Percentiles rank a stretch among this genome's conserved stretches.
Evolutionary conservation across 2,329 filamentous ascomycete species (phyloP).

Genomic region (Monosporascus sp.): DNA sequence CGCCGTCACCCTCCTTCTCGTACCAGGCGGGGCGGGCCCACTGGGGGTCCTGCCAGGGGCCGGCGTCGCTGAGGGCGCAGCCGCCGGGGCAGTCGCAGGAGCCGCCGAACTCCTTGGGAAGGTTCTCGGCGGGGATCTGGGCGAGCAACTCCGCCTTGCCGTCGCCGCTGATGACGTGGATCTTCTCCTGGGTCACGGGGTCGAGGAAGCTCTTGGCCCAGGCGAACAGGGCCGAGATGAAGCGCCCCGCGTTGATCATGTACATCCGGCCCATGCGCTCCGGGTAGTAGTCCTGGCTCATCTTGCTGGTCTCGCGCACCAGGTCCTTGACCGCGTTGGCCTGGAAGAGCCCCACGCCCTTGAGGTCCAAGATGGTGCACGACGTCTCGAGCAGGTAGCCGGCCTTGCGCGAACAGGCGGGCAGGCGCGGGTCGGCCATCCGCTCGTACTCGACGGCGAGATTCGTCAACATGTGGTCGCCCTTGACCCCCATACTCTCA

Average conservation of each 20-base stretch:
- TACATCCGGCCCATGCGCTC: slow-evolving; percentile 95
- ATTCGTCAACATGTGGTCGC: slow-evolving; percentile 93
- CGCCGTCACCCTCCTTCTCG: slow-evolving; percentile 42
- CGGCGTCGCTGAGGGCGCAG: slow-evolving; percentile 81
- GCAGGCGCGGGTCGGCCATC: slow-evolving; percentile 84
- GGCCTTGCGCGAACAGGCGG: slow-evolving; percentile 89
- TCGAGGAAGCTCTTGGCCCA: slow-evolving; percentile 93
- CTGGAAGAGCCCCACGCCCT: slow-evolving; percentile 82
- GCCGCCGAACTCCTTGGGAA: slow-evolving; percentile 83
- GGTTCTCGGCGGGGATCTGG: slow-evolving; percentile 85
- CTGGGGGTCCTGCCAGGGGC: slow-evolving; percentile 77
- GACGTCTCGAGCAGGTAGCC: slow-evolving; percentile 91
- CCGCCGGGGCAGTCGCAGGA: slow-evolving; percentile 76
- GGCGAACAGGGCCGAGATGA: slow-evolving; percentile 80
- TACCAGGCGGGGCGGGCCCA: slow-evolving; percentile 64
- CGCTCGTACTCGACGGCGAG: slow-evolving; percentile 98
- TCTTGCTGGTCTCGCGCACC: slow-evolving; percentile 75
- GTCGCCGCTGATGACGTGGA: slow-evolving; percentile 75
- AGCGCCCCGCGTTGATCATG: slow-evolving; percentile 97
- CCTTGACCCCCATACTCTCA: slow-evolving; percentile 80
- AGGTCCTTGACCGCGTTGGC: slow-evolving; percentile 83
- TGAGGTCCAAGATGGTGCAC: slow-evolving; percentile 97
- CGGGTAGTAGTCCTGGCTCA: slow-evolving; percentile 99
- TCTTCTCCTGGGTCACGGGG: slow-evolving; percentile 94
- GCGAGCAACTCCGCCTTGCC: slow-evolving; percentile 81